Evolutionary conservation across 306 rosid species (phyloP).

Genomic region (Sphenostylis stenocarpa): DNA sequence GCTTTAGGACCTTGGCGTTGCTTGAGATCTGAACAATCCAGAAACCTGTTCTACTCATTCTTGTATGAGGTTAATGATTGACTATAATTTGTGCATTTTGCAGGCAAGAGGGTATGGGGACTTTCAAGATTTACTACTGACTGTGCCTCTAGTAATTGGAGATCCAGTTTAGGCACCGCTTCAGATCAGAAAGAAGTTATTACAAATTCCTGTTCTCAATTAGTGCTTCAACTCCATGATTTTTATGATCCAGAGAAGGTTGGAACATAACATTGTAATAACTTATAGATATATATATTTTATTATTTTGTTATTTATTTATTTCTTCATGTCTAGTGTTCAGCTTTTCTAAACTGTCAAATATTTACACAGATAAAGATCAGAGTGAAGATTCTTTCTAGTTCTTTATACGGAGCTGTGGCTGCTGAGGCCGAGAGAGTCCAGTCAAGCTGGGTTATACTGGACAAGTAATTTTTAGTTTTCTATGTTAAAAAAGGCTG

Average conservation of each 20-base stretch:
- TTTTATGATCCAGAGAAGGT: conserved; percentile 88
- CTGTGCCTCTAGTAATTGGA: conserved; percentile 61
- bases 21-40: conserved; percentile 36
- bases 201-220: conserved; percentile 77
- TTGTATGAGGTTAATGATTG: conserved; percentile 13
- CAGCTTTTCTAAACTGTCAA: conserved; percentile 22
- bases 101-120: conserved; percentile 73
- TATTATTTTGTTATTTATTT: not conserved
- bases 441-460: conserved; percentile 89
- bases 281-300: not conserved
- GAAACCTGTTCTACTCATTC: conserved; percentile 1
- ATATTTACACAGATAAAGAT: conserved; percentile 64
- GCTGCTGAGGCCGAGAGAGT: conserved; percentile 88
- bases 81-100: conserved; percentile 35
- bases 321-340: conserved; percentile 5
- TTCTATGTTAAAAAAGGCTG: conserved; percentile 23
- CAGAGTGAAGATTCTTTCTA: conserved; percentile 72
- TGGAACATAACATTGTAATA: conserved; percentile 17
- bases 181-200: conserved; percentile 76
- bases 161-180: conserved; percentile 54
- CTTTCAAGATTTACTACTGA: conserved; percentile 70
- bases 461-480: conserved; percentile 72
- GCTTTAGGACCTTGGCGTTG: not conserved
- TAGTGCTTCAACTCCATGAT: conserved; percentile 81
- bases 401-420: conserved; percentile 62